phyloP scores from a whole-genome alignment of 2,329 filamentous ascomycete genomes.

The Fusarium sp. region DNA sequence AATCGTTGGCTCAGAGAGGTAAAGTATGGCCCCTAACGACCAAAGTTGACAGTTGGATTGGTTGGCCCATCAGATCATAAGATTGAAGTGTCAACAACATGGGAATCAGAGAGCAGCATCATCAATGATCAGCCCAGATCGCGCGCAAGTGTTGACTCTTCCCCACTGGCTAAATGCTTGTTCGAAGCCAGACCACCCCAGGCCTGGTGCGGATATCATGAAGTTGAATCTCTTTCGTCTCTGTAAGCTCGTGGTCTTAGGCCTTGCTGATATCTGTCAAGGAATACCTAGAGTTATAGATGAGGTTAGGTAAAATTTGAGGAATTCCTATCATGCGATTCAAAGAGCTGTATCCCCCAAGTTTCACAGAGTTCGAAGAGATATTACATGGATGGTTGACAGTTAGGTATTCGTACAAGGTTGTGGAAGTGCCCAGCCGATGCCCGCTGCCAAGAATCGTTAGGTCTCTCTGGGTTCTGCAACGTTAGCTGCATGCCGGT shows the following conservation, averaged over 20 bases:
- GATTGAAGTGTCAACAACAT: neutral
- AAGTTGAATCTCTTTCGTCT: slow-evolving; percentile 8
- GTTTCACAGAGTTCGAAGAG: no score
- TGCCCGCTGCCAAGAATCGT: slow-evolving; percentile 31
- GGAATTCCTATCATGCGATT: no score
- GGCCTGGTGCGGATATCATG: slow-evolving; percentile 18
- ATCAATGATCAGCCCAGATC: slow-evolving; percentile 40
- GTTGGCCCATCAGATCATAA: slow-evolving; percentile 12
- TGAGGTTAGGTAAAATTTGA: no score
- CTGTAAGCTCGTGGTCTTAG: no score
- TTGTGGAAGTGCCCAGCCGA: slow-evolving; percentile 1
- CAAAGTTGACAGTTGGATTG: neutral
- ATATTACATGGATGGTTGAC: slow-evolving; percentile 27
- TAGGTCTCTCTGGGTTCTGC: slow-evolving; percentile 31
- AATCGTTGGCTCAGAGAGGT: neutral
- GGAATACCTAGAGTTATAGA: no score
- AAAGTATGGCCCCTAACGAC: neutral
- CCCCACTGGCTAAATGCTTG: slow-evolving; percentile 34
- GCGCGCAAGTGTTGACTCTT: slow-evolving; percentile 10
- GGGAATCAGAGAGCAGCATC: slow-evolving; percentile 6
- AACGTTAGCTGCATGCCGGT: slow-evolving; percentile 30
- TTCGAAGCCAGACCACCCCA: slow-evolving; percentile 15
- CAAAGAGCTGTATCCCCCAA: no score
- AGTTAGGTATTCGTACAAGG: slow-evolving; percentile 12
- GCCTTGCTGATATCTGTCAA: no score